A percentile compares a stretch with the other conserved stretches of the same genome.
Evolutionary conservation across 208 protist genomes (phyloP).

Genomic region (Leishmania amazonensis): DNA sequence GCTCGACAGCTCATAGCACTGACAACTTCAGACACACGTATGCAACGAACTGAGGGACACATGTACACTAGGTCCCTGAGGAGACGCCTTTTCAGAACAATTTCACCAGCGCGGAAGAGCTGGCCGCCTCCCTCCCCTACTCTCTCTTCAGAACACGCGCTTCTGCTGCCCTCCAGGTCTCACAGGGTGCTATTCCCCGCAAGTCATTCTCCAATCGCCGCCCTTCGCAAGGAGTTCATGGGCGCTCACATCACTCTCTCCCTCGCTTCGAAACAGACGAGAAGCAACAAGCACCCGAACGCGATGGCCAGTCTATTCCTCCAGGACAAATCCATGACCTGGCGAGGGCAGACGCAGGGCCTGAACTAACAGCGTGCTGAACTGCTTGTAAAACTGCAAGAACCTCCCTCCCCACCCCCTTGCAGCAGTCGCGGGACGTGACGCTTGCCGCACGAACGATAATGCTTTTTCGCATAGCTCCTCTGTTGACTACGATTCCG

Average conservation of each 20-base stretch:
- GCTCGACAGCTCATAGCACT: conserved; percentile 8
- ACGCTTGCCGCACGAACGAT: not conserved
- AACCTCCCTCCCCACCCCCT: not conserved
- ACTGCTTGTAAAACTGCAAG: not conserved
- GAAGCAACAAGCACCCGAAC: not conserved
- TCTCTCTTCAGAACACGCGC: not conserved
- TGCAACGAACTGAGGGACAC: not conserved
- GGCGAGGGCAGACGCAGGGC: not conserved
- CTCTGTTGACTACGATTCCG: not conserved
- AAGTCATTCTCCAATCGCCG: not conserved
- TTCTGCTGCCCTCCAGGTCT: not conserved
- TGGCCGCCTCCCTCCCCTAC: not conserved
- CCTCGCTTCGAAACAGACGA: not conserved
- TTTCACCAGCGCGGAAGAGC: not conserved
- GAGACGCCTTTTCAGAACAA: not conserved
- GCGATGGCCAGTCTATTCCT: not conserved
- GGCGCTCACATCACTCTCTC: not conserved
- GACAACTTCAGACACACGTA: not conserved
- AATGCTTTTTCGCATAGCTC: not conserved
- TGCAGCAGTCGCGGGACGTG: not conserved
- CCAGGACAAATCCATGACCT: not conserved
- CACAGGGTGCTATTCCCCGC: not conserved
- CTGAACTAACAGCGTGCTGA: not conserved
- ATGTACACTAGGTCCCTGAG: not conserved
- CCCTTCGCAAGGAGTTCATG: not conserved